phyloP scores from a whole-genome alignment of 164 flowering plant genomes.

The Vitis cinerea region DNA sequence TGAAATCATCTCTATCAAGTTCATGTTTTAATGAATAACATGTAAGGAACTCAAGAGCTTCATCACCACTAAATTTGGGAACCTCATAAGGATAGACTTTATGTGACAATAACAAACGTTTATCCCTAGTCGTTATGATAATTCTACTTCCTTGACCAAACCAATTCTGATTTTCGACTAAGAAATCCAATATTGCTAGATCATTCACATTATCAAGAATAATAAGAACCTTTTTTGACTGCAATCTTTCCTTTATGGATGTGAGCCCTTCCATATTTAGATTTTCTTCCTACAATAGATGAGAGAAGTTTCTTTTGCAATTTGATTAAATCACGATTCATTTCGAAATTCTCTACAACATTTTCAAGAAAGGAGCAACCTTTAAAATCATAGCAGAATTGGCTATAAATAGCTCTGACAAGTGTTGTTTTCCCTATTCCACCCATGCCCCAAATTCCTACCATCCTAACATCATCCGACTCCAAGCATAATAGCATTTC shows the following conservation, averaged over 20 bases:
- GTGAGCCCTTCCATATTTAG: not conserved
- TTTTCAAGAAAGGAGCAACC: no score
- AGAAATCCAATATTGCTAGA: not conserved
- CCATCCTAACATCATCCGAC: no score
- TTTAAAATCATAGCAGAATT: no score
- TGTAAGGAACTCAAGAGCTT: not conserved
- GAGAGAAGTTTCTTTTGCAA: no score
- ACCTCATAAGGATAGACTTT: not conserved
- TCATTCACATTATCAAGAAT: constrained; percentile 9
- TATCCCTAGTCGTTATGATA: constrained; percentile 6
- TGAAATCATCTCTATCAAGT: not conserved
- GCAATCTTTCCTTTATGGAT: not conserved
- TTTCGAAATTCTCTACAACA: no score
- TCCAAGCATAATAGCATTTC: no score
- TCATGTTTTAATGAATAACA: not conserved
- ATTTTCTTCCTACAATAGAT: not conserved
- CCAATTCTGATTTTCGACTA: constrained; percentile 4
- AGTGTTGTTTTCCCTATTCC: no score
- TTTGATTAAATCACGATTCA: no score
- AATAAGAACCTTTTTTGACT: not conserved
- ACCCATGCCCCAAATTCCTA: no score
- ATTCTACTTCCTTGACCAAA: constrained; percentile 12
- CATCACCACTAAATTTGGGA: not conserved
- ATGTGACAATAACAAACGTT: not conserved
- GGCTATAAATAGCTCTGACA: no score